phyloP scores from a whole-genome alignment of 2,329 filamentous ascomycete genomes.

The Helminthosporium solani region DNA sequence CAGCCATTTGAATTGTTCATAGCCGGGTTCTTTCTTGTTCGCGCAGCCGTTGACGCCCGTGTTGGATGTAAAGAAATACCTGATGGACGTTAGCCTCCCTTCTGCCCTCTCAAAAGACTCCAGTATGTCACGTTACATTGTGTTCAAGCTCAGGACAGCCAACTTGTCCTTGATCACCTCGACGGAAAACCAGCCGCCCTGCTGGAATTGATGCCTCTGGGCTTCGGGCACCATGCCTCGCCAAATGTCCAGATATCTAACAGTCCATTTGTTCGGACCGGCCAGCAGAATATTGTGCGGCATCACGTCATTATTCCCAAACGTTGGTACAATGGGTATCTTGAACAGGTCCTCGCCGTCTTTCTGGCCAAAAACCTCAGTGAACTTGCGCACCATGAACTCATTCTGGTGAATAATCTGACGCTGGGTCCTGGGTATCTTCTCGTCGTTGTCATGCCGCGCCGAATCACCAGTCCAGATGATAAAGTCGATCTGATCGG shows the following conservation, averaged over 20 bases:
- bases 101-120: neutral
- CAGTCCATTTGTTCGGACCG: constrained; percentile 86
- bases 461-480: constrained; percentile 92
- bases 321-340: constrained; percentile 82
- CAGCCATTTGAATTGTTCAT: constrained; percentile 94
- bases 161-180: constrained; percentile 86
- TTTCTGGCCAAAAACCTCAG: constrained; percentile 67
- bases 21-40: constrained; percentile 77
- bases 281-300: constrained; percentile 90
- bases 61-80: constrained; percentile 90
- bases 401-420: constrained; percentile 80
- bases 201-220: constrained; percentile 85
- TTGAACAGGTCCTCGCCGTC: constrained; percentile 57
- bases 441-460: constrained; percentile 84
- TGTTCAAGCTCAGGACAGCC: constrained; percentile 92
- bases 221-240: constrained; percentile 83
- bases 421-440: constrained; percentile 69
- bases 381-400: constrained; percentile 73
- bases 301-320: constrained; percentile 97
- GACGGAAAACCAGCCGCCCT: constrained; percentile 91
- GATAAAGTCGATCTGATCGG: constrained; percentile 81
- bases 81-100: constrained; percentile 12
- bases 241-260: constrained; percentile 78
- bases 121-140: constrained; percentile 55
- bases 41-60: constrained; percentile 90